These are phyloP conservation scores for Hygrophorus pudorinus DNA, from an alignment of 768 basidiomycete species.

Conservation along the genomic window DNA sequence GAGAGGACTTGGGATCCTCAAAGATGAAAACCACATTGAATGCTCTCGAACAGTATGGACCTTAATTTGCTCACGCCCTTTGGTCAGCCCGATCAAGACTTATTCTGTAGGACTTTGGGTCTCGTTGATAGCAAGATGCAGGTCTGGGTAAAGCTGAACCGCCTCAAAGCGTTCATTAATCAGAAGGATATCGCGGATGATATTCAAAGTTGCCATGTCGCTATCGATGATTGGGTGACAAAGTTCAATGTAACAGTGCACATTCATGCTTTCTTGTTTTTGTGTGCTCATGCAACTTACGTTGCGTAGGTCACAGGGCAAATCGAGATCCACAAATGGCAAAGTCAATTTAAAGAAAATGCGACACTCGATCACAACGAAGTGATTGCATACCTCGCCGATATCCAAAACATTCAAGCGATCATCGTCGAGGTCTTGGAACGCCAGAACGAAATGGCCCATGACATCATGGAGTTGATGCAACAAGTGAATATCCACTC, in stretches of 20 bases:
- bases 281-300: background rate
- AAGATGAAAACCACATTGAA: no score
- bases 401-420: conserved; percentile 24
- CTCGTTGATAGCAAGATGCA: no score
- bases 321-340: conserved; percentile 37
- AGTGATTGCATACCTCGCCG: conserved; percentile 29
- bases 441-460: no score
- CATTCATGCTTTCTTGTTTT: background rate
- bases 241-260: conserved; percentile 32
- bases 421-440: background rate
- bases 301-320: conserved; percentile 32
- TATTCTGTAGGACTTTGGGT: no score
- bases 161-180: conserved; percentile 32
- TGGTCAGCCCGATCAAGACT: no score
- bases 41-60: no score
- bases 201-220: conserved; percentile 34
- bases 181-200: conserved; percentile 34
- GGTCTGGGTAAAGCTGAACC: conserved; percentile 24
- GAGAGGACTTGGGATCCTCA: conserved; percentile 9
- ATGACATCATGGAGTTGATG: no score
- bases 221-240: conserved; percentile 34
- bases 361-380: conserved; percentile 32
- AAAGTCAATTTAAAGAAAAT: conserved; percentile 28
- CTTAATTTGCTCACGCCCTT: no score
- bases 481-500: no score